Evolutionary conservation across 495 filamentous ascomycete genomes (phyloP).

Genomic region (Extremus antarcticus): DNA sequence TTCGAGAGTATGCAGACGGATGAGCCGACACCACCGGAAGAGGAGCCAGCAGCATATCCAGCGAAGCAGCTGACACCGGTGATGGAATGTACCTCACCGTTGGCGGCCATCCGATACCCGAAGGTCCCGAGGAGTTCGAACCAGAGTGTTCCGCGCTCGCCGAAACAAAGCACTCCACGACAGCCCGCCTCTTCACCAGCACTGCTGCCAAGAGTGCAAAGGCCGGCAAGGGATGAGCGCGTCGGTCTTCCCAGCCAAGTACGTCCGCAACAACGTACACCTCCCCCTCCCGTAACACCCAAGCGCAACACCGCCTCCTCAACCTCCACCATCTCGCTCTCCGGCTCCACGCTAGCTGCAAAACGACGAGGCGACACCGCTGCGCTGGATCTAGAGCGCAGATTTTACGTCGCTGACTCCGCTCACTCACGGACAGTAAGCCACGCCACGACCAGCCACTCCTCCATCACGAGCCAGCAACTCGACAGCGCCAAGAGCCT

Average conservation of each 20-base stretch:
- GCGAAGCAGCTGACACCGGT: conserved; percentile 28
- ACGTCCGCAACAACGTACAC: background rate
- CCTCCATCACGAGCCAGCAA: no score
- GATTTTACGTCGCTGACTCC: conserved; percentile 13
- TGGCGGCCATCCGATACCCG: conserved; percentile 30
- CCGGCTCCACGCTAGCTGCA: conserved; percentile 21
- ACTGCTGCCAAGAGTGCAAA: background rate
- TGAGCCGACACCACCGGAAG: conserved; percentile 31
- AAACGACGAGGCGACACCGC: conserved; percentile 23
- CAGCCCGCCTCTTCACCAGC: no score
- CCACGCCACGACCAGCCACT: conserved; percentile 1
- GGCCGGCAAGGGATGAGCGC: background rate
- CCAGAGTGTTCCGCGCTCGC: conserved; percentile 28
- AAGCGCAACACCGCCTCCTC: background rate
- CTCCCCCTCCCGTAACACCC: background rate
- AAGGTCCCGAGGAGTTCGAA: conserved; percentile 32
- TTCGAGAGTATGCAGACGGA: conserved; percentile 29
- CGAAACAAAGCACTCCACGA: conserved; percentile 5
- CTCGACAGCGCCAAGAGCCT: conserved; percentile 2
- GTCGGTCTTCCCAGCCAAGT: conserved; percentile 7
- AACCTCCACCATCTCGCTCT: background rate
- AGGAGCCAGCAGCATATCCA: conserved; percentile 20
- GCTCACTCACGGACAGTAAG: conserved; percentile 9
- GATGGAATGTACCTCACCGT: conserved; percentile 27
- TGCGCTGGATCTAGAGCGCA: conserved; percentile 20